Evolutionary conservation across 148 eudicot genomes (phyloP).

Genomic region (Diospyros lotus): DNA sequence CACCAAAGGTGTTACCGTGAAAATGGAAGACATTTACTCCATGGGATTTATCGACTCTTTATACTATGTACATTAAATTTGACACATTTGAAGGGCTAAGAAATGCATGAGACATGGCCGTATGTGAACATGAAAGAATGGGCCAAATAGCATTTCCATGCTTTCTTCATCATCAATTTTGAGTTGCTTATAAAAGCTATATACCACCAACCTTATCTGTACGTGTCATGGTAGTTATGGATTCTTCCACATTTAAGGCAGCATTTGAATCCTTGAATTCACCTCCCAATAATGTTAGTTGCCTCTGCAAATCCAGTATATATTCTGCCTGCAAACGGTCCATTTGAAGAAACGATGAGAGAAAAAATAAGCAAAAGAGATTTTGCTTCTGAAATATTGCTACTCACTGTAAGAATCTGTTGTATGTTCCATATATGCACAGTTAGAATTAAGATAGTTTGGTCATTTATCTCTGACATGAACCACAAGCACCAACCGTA

Average conservation of each 20-base stretch:
- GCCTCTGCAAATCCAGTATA: slow-evolving; percentile 92
- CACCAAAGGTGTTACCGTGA: not conserved
- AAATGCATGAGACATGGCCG: not conserved
- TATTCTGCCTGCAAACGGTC: slow-evolving; percentile 63
- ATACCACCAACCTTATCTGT: slow-evolving; percentile 61
- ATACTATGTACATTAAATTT: not conserved
- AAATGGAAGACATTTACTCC: not conserved
- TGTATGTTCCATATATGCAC: not conserved
- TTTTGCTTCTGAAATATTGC: not conserved
- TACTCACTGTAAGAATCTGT: not conserved
- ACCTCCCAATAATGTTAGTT: slow-evolving; percentile 63
- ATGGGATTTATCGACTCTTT: not conserved
- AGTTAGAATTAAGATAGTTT: not conserved
- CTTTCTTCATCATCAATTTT: slow-evolving; percentile 1
- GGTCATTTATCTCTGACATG: not conserved
- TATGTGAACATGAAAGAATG: slow-evolving; percentile 1
- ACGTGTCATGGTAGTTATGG: slow-evolving; percentile 55
- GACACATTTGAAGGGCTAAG: not conserved
- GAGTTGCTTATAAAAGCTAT: slow-evolving; percentile 8
- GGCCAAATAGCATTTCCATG: not conserved
- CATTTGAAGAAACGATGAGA: not conserved
- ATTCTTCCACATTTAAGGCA: slow-evolving; percentile 44
- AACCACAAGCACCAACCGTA: not conserved
- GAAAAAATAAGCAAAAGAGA: slow-evolving; percentile 2
- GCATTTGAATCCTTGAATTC: slow-evolving; percentile 58